phyloP scores from a whole-genome alignment of 306 rosid genomes.

The Pterocarpus santalinus region DNA sequence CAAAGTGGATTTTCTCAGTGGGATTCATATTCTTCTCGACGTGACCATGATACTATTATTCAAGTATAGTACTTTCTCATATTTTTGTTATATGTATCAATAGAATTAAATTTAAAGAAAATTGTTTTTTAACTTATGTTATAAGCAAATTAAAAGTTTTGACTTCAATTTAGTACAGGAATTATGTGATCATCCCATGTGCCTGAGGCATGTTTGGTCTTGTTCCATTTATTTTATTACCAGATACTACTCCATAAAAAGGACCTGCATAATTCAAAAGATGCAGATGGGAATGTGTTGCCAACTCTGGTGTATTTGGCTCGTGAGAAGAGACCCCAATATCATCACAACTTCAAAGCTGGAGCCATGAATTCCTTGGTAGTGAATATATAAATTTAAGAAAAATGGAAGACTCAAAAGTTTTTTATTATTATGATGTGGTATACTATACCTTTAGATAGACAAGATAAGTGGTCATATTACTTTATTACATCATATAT shows the following conservation, averaged over 20 bases:
- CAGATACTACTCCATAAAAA: constrained; percentile 69
- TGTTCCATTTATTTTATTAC: not conserved
- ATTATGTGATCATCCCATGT: too few species aligned
- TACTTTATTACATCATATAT: too few species aligned
- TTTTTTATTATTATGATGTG: too few species aligned
- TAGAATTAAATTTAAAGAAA: too few species aligned
- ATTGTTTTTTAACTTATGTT: too few species aligned
- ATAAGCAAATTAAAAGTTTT: not conserved
- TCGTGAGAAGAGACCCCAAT: constrained; percentile 76
- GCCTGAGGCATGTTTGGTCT: not conserved
- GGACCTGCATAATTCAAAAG: constrained; percentile 52
- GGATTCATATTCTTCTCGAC: constrained; percentile 60
- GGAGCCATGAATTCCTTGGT: constrained; percentile 91
- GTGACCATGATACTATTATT: constrained; percentile 67
- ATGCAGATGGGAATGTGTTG: constrained; percentile 58
- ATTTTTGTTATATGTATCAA: too few species aligned
- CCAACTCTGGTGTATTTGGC: constrained; percentile 85
- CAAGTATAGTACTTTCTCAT: constrained; percentile 42
- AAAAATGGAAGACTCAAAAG: too few species aligned
- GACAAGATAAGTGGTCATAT: too few species aligned
- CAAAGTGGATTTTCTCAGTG: constrained; percentile 61
- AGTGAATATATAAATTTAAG: not conserved
- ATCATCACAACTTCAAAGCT: constrained; percentile 75
- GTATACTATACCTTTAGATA: too few species aligned
- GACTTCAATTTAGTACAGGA: not conserved